phyloP scores from a whole-genome alignment of 2,329 filamentous ascomycete species.

The Juglanconis juglandina region DNA sequence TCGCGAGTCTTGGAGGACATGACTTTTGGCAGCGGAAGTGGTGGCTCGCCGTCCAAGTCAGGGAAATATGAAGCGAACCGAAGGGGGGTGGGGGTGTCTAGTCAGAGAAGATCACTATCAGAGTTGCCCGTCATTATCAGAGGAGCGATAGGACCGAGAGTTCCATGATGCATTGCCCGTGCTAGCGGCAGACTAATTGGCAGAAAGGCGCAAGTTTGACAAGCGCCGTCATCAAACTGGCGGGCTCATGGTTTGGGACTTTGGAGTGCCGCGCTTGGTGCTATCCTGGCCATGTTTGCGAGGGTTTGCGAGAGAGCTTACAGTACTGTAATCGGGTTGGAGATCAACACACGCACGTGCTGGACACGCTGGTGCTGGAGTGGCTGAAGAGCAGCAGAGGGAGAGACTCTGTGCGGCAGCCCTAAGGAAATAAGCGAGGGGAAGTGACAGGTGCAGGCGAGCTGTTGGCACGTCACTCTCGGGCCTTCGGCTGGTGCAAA shows the following conservation, averaged over 20 bases:
- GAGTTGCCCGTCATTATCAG: background rate
- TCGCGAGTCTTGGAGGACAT: slow-evolving; percentile 8
- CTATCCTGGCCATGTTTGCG: too few species aligned
- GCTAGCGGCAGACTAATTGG: background rate
- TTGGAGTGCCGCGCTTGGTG: too few species aligned
- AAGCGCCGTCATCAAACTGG: background rate
- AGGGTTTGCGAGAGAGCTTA: too few species aligned
- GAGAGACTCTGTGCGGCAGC: background rate
- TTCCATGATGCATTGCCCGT: background rate
- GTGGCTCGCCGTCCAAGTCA: background rate
- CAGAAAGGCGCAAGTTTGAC: background rate
- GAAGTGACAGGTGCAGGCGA: background rate
- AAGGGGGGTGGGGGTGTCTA: background rate
- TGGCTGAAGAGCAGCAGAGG: background rate
- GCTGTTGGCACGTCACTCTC: background rate
- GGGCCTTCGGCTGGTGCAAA: background rate
- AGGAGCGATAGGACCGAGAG: too few species aligned
- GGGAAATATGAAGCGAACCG: background rate
- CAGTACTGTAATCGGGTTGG: too few species aligned
- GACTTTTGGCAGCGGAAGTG: slow-evolving; percentile 2
- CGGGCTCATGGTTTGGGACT: background rate
- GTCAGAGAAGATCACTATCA: background rate
- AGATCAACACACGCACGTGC: background rate
- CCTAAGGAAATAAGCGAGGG: background rate
- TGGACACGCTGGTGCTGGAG: background rate